Conservation (phyloP, 345 rosid genomes). For the Viola odorata region DNA sequence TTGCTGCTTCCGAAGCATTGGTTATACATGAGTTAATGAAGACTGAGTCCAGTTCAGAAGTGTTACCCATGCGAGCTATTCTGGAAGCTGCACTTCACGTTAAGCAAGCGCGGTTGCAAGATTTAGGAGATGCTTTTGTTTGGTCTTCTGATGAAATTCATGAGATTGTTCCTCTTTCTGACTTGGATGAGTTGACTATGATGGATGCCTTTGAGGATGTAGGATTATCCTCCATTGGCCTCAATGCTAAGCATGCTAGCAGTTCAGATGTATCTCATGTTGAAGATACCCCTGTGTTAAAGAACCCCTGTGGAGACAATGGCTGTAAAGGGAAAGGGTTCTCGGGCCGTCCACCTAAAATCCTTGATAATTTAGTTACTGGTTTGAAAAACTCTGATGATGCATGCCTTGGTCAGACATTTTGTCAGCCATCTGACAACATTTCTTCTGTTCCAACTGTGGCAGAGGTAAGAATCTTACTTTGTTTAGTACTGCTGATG, state of each 20-base stretch:
- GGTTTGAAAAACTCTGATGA: constrained; percentile 8
- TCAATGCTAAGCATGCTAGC: constrained; percentile 14
- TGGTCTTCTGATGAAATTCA: constrained; percentile 21
- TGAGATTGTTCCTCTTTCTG: constrained; percentile 33
- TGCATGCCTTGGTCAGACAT: constrained; percentile 4
- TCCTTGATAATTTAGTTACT: constrained; percentile 12
- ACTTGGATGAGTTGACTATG: constrained; percentile 42
- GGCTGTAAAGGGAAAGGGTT: constrained; percentile 12
- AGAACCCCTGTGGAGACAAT: constrained; percentile 11
- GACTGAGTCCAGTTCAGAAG: constrained; percentile 27
- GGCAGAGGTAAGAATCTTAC: constrained; percentile 30
- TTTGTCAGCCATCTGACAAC: constrained; percentile 19
- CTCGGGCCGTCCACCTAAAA: constrained; percentile 9
- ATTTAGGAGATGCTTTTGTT: constrained; percentile 18
- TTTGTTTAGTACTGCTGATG: not conserved
- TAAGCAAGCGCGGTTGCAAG: constrained; percentile 53
- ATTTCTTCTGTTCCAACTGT: constrained; percentile 12
- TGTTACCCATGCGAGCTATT: constrained; percentile 31
- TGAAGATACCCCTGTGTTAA: constrained; percentile 38
- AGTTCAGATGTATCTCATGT: constrained; percentile 39
- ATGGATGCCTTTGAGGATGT: constrained; percentile 51
- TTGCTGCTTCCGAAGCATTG: constrained; percentile 69
- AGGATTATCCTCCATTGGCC: constrained; percentile 29
- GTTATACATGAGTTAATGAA: constrained; percentile 47
- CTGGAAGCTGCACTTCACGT: constrained; percentile 54